Base-by-base conservation (phyloP, 2,329 filamentous ascomycete genomes). In the Calonectria hawksworthii region DNA sequence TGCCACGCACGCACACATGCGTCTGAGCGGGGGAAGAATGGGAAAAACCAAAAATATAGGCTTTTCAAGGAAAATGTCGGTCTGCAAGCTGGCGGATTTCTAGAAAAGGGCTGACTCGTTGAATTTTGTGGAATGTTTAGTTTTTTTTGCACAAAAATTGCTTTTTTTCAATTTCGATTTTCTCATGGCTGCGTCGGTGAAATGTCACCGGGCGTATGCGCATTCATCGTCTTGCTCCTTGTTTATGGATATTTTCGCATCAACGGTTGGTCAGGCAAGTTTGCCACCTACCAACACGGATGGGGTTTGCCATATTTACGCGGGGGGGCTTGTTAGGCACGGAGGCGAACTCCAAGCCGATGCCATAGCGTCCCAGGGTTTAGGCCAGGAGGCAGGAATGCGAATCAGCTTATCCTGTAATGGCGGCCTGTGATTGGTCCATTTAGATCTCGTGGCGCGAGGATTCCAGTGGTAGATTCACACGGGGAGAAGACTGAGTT, bases 381-480 rank as follows among this genome's bases (percentile, higher is more conserved):
- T 65, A 28, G 50, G 26, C 59, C 59, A 68, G 71, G 52, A 61
- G 59, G 44, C 38, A 61, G 59, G 66, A 69, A 69, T 73, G 71
- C 56, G 30, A 66, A 30, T 51, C 23, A 44, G 50, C 30, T 61
- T 21, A 61, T 59, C 1, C 18, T 56, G n/a, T 23, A 63, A 51
- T 14, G 61, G 61, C 8, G 26, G 51, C 26, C 38, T 18, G 26
- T 71, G 54, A 64, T 64, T 54, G 70, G 70, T n/a, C 30, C 54
- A 56, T 59, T 32, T 44, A 38, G 16, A 41, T 26, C 21, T 32
- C 18, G 52, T 68, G 71, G 65, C 65, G 65, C 26, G 28, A 69
- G 34, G 21, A 69, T 68, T 64, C 56, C 36, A 38, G 23, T 63
- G 56, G 23, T 18, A 28, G 23, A 63, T 56, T 10, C 11, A 32